phyloP scores from a whole-genome alignment of 345 rosid species.

The Lepidium aucheri region DNA sequence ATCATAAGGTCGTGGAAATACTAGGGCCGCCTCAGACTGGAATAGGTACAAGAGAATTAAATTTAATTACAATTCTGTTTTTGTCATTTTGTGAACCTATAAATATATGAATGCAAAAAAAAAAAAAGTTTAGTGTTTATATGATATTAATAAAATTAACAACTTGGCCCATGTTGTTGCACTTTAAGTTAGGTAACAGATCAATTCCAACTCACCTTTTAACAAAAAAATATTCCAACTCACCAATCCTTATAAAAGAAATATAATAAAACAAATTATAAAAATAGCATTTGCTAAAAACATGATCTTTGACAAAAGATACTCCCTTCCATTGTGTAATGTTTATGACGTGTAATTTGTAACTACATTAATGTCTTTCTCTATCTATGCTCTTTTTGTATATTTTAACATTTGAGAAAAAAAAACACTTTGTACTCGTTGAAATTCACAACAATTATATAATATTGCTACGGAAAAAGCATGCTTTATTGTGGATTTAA shows the following conservation, averaged over 20 bases:
- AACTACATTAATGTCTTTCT: conserved; percentile 11
- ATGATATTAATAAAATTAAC: not conserved
- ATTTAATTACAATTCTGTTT: conserved; percentile 8
- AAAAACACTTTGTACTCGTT: not conserved
- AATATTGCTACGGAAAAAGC: not conserved
- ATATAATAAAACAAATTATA: conserved; percentile 15
- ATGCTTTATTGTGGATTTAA: not conserved
- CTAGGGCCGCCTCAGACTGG: conserved; percentile 18
- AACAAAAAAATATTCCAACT: no score
- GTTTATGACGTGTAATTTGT: conserved; percentile 24
- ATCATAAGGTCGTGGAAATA: conserved; percentile 1
- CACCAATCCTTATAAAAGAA: conserved; percentile 24
- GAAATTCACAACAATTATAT: not conserved
- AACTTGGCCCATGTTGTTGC: conserved; percentile 30
- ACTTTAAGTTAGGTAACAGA: conserved; percentile 31
- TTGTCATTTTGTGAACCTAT: conserved; percentile 14
- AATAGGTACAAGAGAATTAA: not conserved
- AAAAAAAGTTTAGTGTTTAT: not conserved
- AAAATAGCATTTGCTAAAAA: conserved; percentile 14
- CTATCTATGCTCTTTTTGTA: conserved; percentile 5
- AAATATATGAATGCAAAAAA: not conserved
- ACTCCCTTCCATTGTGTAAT: conserved; percentile 10
- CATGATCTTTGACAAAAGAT: conserved; percentile 27
- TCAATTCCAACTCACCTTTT: conserved; percentile 34
- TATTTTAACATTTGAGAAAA: not conserved